Evolutionary conservation across 140 eudicot species (phyloP).

Genomic region (Bidens hawaiensis): DNA sequence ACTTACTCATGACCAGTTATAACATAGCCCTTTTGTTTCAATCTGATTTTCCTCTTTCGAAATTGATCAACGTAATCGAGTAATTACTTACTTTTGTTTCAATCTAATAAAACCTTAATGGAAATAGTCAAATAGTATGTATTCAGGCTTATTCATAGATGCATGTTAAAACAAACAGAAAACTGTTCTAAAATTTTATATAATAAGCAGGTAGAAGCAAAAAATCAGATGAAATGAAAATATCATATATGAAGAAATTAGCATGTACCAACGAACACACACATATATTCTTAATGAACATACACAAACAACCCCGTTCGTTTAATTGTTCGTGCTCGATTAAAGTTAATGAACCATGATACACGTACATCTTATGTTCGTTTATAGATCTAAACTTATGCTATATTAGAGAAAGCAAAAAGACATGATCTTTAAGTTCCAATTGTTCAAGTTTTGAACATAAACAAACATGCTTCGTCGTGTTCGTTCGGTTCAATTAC

Average conservation of each 20-base stretch:
- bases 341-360: not conserved
- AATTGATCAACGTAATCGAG: too few species aligned
- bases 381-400: not conserved
- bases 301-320: too few species aligned
- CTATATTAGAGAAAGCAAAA: not conserved
- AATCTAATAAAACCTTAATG: not conserved
- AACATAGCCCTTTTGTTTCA: too few species aligned
- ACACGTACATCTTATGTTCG: too few species aligned
- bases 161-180: not conserved
- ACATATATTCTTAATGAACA: too few species aligned
- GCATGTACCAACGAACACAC: too few species aligned
- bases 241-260: not conserved
- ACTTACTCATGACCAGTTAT: too few species aligned
- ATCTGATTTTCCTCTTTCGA: too few species aligned
- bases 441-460: not conserved
- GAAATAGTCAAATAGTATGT: not conserved
- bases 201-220: not conserved
- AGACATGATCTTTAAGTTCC: not conserved
- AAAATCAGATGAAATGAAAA: not conserved
- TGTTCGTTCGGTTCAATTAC: too few species aligned
- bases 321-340: too few species aligned
- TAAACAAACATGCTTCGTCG: too few species aligned
- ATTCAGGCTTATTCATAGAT: not conserved
- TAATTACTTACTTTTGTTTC: too few species aligned
- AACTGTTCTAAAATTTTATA: not conserved